These are phyloP conservation scores for Carpinus fangiana DNA, from an alignment of 306 rosid species.

Conservation along the genomic window DNA sequence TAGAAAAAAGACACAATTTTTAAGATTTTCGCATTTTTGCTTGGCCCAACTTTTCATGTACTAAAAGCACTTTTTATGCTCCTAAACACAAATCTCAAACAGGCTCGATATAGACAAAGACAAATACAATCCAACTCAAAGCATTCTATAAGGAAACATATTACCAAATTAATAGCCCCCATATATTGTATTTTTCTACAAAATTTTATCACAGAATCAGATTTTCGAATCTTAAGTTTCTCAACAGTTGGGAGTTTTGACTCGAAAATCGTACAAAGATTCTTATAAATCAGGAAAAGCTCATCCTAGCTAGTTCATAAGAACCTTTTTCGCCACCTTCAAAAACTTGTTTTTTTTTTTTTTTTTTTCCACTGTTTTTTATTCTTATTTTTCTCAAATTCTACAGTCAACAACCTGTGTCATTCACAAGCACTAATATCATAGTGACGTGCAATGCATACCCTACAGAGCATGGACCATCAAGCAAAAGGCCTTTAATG, in stretches of 20 bases:
- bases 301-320: not conserved
- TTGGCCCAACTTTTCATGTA: no score
- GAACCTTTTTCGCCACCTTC: not conserved
- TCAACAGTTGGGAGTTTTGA: not conserved
- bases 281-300: not conserved
- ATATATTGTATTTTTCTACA: no score
- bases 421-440: not conserved
- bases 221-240: no score
- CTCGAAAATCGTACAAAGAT: not conserved
- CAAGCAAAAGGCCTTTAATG: not conserved
- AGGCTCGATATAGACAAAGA: no score
- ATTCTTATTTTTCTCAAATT: not conserved
- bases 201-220: no score
- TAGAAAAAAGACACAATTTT: no score
- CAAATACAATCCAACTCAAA: no score
- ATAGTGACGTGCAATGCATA: not conserved
- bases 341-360: not conserved
- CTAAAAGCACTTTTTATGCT: no score
- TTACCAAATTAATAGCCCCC: not conserved
- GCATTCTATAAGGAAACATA: no score
- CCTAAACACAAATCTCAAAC: no score
- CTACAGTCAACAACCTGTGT: not conserved
- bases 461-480: not conserved
- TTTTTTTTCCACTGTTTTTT: not conserved
- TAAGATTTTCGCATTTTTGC: no score